Evolutionary conservation across 2,329 filamentous ascomycete species (phyloP), one percentile per base, ranked within the genome.

Genomic region (Fusarium cicatricum): DNA sequence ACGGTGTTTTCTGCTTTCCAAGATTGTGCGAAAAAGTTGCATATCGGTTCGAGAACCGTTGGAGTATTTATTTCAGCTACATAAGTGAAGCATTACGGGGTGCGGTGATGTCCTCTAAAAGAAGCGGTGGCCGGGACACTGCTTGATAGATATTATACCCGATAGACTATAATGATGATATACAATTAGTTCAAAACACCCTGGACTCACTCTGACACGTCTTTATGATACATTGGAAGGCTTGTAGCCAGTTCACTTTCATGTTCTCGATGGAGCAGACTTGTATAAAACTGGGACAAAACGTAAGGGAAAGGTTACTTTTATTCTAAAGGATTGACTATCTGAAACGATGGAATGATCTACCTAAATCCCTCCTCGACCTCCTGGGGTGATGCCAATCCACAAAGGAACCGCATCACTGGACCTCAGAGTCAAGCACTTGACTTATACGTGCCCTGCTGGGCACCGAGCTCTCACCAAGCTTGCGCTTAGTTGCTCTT

Each of bases 251-350:
- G n/a, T n/a, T n/a, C n/a, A n/a, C n/a, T n/a, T n/a, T n/a, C n/a
- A n/a, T n/a, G n/a, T n/a, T n/a, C n/a, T n/a, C n/a, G n/a, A n/a
- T n/a, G n/a, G n/a, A 23, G 21, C 21, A 23, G 21, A 23, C n/a
- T n/a, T 23, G 7, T 7, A 23, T 7, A 23, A 26, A 10, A 26
- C 23, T 32, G 11, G 12, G 14, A 12, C 8, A 4, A 32, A 5
- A 5, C 11, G 4, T 37, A 45, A 62, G 58, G 50, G 50, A 62
- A 37, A 60, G 55, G 59, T 39, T 38, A 48, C 26, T 58, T 60
- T 60, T 52, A 45, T 60, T 56, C 9, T n/a, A 32, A 61, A 62
- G 19, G 59, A 63, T 52, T 63, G 59, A 48, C 59, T 56, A 62
- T 63, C 50, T 63, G 31, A 33, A 49, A 49, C 11, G 55, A 63